phyloP scores from a whole-genome alignment of 345 rosid species.

The Boechera retrofracta region DNA sequence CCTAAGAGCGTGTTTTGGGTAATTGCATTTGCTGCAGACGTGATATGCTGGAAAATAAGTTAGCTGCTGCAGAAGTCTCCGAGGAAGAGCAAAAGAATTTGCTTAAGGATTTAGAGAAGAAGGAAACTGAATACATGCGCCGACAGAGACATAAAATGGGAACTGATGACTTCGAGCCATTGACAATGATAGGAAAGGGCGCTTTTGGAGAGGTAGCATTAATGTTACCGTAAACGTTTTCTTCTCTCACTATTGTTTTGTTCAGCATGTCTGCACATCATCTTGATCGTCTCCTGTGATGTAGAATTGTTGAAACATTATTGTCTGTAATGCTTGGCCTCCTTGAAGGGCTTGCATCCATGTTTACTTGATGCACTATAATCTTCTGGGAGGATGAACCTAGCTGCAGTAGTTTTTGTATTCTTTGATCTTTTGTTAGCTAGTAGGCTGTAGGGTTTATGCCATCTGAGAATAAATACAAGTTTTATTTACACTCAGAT shows the following conservation, averaged over 20 bases:
- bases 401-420: slow-evolving; percentile 1
- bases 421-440: not conserved
- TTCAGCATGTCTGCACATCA: not conserved
- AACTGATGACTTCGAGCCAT: slow-evolving; percentile 95
- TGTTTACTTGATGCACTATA: not conserved
- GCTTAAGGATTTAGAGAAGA: slow-evolving; percentile 84
- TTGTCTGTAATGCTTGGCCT: not conserved
- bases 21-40: slow-evolving; percentile 65
- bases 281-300: slow-evolving; percentile 3
- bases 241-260: not conserved
- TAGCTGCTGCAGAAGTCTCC: slow-evolving; percentile 97
- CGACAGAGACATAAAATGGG: slow-evolving; percentile 98
- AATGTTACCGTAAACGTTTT: not conserved
- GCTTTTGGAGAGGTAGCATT: slow-evolving; percentile 93
- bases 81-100: slow-evolving; percentile 94
- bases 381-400: not conserved
- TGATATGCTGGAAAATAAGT: slow-evolving; percentile 82
- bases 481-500: not conserved
- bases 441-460: not conserved
- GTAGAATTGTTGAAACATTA: slow-evolving; percentile 8
- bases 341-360: not conserved
- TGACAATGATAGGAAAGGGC: slow-evolving; percentile 99
- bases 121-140: slow-evolving; percentile 98
- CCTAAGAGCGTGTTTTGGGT: slow-evolving; percentile 5
- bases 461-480: not conserved